These are phyloP conservation scores for Amauroascus niger DNA, from an alignment of 2,329 filamentous ascomycete species.

Conservation along the genomic window DNA sequence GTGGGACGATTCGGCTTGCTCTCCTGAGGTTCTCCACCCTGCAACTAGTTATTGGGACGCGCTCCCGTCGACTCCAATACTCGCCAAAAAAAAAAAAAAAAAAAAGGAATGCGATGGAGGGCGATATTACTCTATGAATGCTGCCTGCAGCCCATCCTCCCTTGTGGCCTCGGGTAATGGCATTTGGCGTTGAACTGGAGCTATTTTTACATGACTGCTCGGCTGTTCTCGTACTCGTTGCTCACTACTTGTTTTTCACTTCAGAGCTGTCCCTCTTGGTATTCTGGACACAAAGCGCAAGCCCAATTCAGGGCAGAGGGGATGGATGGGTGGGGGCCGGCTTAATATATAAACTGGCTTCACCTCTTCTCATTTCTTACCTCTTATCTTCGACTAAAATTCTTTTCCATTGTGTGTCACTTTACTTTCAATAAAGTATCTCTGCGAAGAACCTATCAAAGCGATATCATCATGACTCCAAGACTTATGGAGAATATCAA, in stretches of 20 bases:
- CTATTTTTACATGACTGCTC: not conserved
- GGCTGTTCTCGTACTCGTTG: slow-evolving; percentile 2
- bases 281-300: not conserved
- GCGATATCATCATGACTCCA: slow-evolving; percentile 5
- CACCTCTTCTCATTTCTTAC: not conserved
- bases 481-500: slow-evolving; percentile 5
- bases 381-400: not conserved
- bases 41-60: not conserved
- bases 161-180: not conserved
- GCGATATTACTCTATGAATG: not conserved
- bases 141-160: not conserved
- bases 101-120: not conserved
- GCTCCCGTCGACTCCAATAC: not conserved
- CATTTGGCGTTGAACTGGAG: not conserved
- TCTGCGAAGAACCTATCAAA: not conserved
- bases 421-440: not conserved
- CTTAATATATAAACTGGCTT: not conserved
- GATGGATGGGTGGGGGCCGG: too few relatives aligned
- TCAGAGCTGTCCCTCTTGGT: not conserved
- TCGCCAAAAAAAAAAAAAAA: too few relatives aligned
- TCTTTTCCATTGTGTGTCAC: not conserved
- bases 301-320: too few relatives aligned
- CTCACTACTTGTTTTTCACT: not conserved
- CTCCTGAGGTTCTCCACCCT: not conserved
- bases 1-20: not conserved